Percentiles rank a stretch among this genome's conserved stretches.
Conservation (phyloP, 1,139 yeast genomes). For the Lodderomyces pseudojiufengensis region DNA sequence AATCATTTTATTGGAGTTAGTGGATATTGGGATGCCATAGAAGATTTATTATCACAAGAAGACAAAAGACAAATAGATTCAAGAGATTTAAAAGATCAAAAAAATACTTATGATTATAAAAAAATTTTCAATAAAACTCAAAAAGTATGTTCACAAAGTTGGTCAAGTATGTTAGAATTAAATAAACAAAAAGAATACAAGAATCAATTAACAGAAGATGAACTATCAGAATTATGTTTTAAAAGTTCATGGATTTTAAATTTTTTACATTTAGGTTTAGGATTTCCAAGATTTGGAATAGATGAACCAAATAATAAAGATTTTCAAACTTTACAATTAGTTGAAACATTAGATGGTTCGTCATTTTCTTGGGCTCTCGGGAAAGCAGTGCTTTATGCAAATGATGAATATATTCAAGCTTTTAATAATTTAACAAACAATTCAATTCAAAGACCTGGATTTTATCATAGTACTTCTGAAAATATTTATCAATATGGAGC, state of each 20-base stretch:
- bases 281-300: conserved; percentile 58
- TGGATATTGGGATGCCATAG: conserved; percentile 76
- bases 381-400: conserved; percentile 64
- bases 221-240: conserved; percentile 55
- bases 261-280: conserved; percentile 69
- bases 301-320: conserved; percentile 26
- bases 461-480: conserved; percentile 47
- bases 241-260: conserved; percentile 70
- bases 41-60: conserved; percentile 38
- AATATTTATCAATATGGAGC: conserved; percentile 50
- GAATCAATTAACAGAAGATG: conserved; percentile 31
- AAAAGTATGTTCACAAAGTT: conserved; percentile 42
- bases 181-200: conserved; percentile 25
- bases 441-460: conserved; percentile 41
- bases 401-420: conserved; percentile 43
- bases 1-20: conserved; percentile 76
- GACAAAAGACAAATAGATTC: conserved; percentile 7
- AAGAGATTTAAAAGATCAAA: conserved; percentile 6
- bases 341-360: conserved; percentile 59
- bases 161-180: conserved; percentile 40
- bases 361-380: conserved; percentile 86
- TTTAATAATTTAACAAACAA: conserved; percentile 29
- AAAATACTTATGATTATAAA: conserved; percentile 31
- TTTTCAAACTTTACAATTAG: conserved; percentile 53
- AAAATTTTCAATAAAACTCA: conserved; percentile 42